Evolutionary conservation across 495 filamentous ascomycete species (phyloP), one percentile per base, ranked within the genome.

Genomic region (Xylaria cubensis): DNA sequence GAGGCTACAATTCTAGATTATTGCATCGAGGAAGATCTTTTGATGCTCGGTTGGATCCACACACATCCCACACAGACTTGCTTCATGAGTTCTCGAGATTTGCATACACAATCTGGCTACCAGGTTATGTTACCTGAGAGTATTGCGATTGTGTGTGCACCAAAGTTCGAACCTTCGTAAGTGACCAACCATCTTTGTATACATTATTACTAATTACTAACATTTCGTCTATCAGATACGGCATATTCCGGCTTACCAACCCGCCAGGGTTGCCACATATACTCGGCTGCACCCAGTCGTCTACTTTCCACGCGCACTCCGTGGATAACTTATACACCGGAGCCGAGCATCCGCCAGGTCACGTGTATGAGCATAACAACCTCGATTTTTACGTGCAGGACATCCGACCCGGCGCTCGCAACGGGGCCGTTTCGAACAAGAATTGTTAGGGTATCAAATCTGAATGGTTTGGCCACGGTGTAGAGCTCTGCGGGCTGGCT

Each of bases 1-100:
- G 95, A 97, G 76, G 86, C 85, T 46, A 90, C 88, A 0, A 86
- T 97, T 29, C 92, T 97, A 56, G 93, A 97, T 42, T 98, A 94
- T 77, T 95, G 93, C 76, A 91, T 95, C 74, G 86, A 84, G 8
- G 90, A 97, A 75, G 93, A 97, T 56, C 78, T 98, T 50, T 90
- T 98, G 82, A 90, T 96, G 71, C 86, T 98, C 10, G 96, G 96
- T 67, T 99, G 96, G 96, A 99, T 99, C 69, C 96, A 99, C 79
- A 99, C 96, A 0, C 96, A 99, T 79, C 96, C 96, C 0, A 93
- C 91, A 0, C 97, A 99, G 83, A 97, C 94, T 1, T 99, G 96
- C 79, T 99, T 99, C 79, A 96, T 99, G 93, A 97, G 94, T 81
- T 94, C 91, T 42, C 86, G 95, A 44, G 96, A 99, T 78, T 76